A percentile compares a stretch with the other conserved stretches of the same genome.
Evolutionary conservation across 352 stramenopile genomes (phyloP).

Genomic region (Globisporangium barbulae): DNA sequence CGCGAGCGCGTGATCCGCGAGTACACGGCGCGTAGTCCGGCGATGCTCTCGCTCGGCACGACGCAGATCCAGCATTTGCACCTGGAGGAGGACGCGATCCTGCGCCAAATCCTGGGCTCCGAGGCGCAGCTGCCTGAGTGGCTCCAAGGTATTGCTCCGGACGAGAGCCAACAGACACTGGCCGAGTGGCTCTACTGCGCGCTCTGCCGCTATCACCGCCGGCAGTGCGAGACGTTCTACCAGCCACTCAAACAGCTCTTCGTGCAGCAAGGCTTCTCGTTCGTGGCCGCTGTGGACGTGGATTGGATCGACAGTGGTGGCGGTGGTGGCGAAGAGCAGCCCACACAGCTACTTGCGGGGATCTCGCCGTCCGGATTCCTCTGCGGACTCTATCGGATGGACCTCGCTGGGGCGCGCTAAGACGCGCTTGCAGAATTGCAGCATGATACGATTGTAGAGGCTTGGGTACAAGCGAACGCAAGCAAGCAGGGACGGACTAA

Average conservation of each 20-base stretch:
- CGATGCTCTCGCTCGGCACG: constrained; percentile 14
- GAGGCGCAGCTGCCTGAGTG: constrained; percentile 6
- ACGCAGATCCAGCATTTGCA: constrained; percentile 13
- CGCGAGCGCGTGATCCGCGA: constrained; percentile 9
- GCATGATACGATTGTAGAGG: too few species aligned
- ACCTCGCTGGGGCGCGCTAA: constrained; percentile 1
- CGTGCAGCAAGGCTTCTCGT: background rate
- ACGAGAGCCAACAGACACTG: constrained; percentile 5
- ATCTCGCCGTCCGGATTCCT: constrained; percentile 3
- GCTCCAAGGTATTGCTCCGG: background rate
- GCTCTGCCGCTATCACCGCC: constrained; percentile 18
- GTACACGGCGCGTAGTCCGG: constrained; percentile 11
- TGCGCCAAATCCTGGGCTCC: constrained; percentile 15
- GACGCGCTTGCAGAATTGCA: background rate
- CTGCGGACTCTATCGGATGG: constrained; percentile 6
- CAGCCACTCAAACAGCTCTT: constrained; percentile 12
- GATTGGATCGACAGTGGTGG: background rate
- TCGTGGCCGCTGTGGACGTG: constrained; percentile 10
- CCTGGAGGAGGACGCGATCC: constrained; percentile 15
- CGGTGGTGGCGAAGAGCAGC: background rate
- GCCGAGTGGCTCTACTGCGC: constrained; percentile 12
- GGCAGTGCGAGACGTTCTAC: constrained; percentile 19
- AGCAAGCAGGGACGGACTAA: too few species aligned
- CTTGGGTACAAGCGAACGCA: too few species aligned
- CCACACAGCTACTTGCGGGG: constrained; percentile 1